These are phyloP conservation scores for Naganishia randhawae DNA, from an alignment of 768 basidiomycete genomes.

Conservation along the genomic window DNA sequence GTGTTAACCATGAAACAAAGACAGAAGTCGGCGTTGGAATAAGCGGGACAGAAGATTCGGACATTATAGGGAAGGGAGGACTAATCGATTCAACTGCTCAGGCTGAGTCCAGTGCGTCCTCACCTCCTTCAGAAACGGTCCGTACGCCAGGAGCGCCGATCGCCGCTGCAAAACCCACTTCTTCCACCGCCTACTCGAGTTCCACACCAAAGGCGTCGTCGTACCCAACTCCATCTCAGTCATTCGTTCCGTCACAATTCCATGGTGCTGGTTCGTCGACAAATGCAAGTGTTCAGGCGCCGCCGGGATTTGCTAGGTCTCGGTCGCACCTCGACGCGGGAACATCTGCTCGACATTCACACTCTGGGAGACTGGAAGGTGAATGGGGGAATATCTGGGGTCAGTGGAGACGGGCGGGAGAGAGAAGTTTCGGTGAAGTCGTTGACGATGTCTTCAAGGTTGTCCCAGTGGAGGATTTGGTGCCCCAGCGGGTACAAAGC, in stretches of 20 bases:
- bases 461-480: slow-evolving; percentile 6
- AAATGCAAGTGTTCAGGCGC: slow-evolving; percentile 2
- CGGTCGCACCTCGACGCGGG: slow-evolving; percentile 18
- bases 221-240: slow-evolving; percentile 26
- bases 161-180: neutral
- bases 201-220: slow-evolving; percentile 30
- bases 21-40: neutral
- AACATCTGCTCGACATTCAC: slow-evolving; percentile 1
- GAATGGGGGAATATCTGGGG: slow-evolving; percentile 9
- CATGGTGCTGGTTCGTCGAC: slow-evolving; percentile 8
- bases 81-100: too few species aligned
- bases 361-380: slow-evolving; percentile 15
- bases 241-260: slow-evolving; percentile 15
- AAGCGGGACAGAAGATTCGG: neutral
- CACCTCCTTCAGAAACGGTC: neutral
- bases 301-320: slow-evolving; percentile 10
- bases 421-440: slow-evolving; percentile 31
- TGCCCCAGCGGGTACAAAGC: slow-evolving; percentile 5
- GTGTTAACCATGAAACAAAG: neutral
- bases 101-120: neutral
- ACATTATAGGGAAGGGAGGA: neutral
- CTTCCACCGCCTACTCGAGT: slow-evolving; percentile 14
- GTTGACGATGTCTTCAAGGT: slow-evolving; percentile 27
- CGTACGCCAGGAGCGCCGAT: neutral
- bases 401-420: slow-evolving; percentile 16